Evolutionary conservation across 148 eudicot genomes (phyloP).

Genomic region (Gaultheria prostrata): DNA sequence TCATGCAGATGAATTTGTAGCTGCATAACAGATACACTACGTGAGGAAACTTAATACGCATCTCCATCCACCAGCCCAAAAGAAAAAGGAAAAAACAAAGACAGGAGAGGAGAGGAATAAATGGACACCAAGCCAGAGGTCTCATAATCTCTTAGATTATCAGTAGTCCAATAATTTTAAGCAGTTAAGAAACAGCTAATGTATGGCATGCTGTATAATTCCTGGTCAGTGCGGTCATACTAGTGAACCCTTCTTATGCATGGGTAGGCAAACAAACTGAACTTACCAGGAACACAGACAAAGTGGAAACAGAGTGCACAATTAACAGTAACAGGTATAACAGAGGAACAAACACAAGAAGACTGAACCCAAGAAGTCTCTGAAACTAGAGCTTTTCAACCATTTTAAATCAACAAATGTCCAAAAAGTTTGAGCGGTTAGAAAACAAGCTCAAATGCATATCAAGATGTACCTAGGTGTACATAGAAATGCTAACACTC

Average conservation of each 20-base stretch:
- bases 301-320: neutral
- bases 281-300: neutral
- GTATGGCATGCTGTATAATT: neutral
- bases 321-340: neutral
- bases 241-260: neutral
- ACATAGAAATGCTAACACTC: no score
- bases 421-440: neutral
- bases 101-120: neutral
- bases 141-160: neutral
- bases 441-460: neutral
- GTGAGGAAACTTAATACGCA: neutral
- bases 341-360: neutral
- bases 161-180: neutral
- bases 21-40: constrained; percentile 34
- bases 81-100: neutral
- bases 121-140: neutral
- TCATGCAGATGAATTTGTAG: constrained; percentile 54
- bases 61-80: neutral
- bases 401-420: neutral
- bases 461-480: neutral
- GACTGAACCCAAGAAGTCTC: neutral
- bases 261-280: neutral
- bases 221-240: neutral
- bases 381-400: neutral
- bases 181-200: neutral